Base-by-base conservation (phyloP, 2,329 filamentous ascomycete genomes). In the Talaromyces albobiverticillius region DNA sequence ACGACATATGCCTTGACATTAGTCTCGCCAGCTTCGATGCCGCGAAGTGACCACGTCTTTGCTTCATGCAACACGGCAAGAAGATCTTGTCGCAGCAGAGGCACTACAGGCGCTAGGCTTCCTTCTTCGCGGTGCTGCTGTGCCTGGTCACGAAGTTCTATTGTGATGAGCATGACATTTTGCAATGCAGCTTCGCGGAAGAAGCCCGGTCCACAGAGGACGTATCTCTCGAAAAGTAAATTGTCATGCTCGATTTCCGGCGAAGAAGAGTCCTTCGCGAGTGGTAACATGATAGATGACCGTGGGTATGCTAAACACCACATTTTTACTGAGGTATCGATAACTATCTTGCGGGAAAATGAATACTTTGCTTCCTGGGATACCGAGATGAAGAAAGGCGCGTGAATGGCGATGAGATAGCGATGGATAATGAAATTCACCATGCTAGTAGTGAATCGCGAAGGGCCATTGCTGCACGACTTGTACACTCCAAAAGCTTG, bases 1-100 rank as follows among this genome's bases (percentile, higher is more conserved):
- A 82, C 68, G n/a, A 83, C 47, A 40, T 77, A 76, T 0, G 77
- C 77, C 58, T 83, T 84, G 20, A 79, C 66, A 53, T 83, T 84
- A 0, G 79, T 82, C 63, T 83, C 79, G 1, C 79, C 81, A 0
- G 69, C 71, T 42, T 71, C 59, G 14, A 82, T 68, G 8, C 67
- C 69, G 5, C 60, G 57, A 38, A 78, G 61, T 1, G 61, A 61
- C 75, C 76, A 82, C 0, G 47, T 48, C 32, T 68, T 72, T 0
- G 71, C 66, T 9, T 81, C 74, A 0, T 73, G 62, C 4, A 83
- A 3, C 1, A 63, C 51, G 1, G 61, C 52, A 10, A 69, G 54
- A 1, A 69, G 51, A 46, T 69, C 66, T 1, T 49, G 54, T 3
- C 66, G 62, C 10, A 68, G 57, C 13, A 60, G 26, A 29, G 26